phyloP scores from a whole-genome alignment of 2,329 filamentous ascomycete genomes.

The Shiraia bambusicola region DNA sequence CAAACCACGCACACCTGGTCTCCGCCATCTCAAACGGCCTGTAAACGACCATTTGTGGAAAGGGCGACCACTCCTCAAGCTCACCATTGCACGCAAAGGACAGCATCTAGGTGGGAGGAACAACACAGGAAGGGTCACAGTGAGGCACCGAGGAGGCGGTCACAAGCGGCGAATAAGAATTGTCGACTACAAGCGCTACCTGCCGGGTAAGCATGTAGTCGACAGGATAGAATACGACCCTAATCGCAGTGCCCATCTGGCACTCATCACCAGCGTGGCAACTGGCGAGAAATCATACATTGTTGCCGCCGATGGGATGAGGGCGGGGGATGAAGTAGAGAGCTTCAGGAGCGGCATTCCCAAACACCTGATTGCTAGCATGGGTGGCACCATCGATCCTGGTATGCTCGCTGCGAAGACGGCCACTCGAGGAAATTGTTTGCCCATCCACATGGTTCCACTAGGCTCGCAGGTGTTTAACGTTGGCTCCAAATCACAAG shows the following conservation, averaged over 20 bases:
- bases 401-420: constrained; percentile 96
- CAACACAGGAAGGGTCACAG: constrained; percentile 78
- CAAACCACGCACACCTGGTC: constrained; percentile 88
- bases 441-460: constrained; percentile 94
- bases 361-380: constrained; percentile 78
- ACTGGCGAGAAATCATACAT: constrained; percentile 85
- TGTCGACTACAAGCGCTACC: constrained; percentile 81
- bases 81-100: constrained; percentile 91
- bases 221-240: constrained; percentile 97
- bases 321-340: constrained; percentile 86
- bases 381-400: constrained; percentile 91
- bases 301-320: constrained; percentile 89
- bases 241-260: constrained; percentile 89
- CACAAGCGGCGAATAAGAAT: constrained; percentile 88
- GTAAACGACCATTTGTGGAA: constrained; percentile 98
- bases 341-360: constrained; percentile 92
- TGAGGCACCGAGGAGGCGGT: constrained; percentile 90
- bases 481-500: constrained; percentile 71
- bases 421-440: constrained; percentile 88
- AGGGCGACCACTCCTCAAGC: constrained; percentile 74
- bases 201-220: constrained; percentile 79
- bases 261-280: constrained; percentile 73
- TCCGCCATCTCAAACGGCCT: constrained; percentile 86
- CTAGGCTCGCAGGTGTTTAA: constrained; percentile 92
- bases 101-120: constrained; percentile 93